These are phyloP conservation scores for Mycocalia duriaeana DNA, from an alignment of 1,284 basidiomycete species.

Conservation along the genomic window DNA sequence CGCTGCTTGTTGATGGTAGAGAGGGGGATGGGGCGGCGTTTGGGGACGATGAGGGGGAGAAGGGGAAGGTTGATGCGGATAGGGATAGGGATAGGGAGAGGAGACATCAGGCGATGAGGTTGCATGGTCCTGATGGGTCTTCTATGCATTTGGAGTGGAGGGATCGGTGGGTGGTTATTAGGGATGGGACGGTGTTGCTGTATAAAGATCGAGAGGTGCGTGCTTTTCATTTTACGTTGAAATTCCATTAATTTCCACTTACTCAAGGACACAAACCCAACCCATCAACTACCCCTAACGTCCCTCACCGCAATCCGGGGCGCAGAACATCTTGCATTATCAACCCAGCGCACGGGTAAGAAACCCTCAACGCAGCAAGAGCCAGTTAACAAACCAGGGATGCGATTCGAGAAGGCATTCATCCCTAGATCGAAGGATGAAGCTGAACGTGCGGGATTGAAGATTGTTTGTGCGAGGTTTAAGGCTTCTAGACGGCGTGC, in stretches of 20 bases:
- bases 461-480: constrained; percentile 50
- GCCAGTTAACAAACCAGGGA: too few species aligned
- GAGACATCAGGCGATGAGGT: too few species aligned
- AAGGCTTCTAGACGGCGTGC: constrained; percentile 7
- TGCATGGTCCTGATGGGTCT: too few species aligned
- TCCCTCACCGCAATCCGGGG: constrained; percentile 40
- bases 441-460: constrained; percentile 24
- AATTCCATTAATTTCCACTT: background rate
- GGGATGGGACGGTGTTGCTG: constrained; percentile 50
- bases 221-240: constrained; percentile 13
- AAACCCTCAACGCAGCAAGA: too few species aligned
- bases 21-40: background rate
- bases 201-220: constrained; percentile 50
- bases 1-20: background rate
- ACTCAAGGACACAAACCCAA: constrained; percentile 38
- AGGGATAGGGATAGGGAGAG: too few species aligned
- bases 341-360: too few species aligned
- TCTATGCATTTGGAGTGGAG: constrained; percentile 48
- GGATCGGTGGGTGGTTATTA: constrained; percentile 57
- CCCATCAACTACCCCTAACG: constrained; percentile 37
- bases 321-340: constrained; percentile 38
- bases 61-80: background rate
- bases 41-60: constrained; percentile 4
- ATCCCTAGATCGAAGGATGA: constrained; percentile 21
- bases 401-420: constrained; percentile 12